Base-by-base conservation (phyloP, 2,329 filamentous ascomycete species). In the Aspergillus pseudonomiae region DNA sequence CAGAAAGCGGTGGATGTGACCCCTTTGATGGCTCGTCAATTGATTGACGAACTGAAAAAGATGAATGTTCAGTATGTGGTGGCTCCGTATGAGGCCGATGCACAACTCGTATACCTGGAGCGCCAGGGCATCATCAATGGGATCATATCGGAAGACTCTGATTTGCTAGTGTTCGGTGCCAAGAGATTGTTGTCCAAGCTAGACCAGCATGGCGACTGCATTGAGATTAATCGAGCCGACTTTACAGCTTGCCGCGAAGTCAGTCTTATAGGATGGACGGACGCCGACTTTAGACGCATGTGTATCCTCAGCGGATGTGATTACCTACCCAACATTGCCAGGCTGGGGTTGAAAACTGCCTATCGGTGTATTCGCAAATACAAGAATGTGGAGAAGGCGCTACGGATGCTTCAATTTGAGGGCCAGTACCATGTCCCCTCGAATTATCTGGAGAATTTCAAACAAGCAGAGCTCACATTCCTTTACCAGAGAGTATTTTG, bases 1-100 rank as follows among this genome's bases (percentile, higher is more conserved):
- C 94, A 98, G 75, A 99, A 98, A 77, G 91, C 94, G 53, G 91
- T 98, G 64, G 95, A 99, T 77, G 89, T 99, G 43, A 98, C 95
- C 1, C 94, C 96, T 2, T 89, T 95, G 72, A 99, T 99, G 96
- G 95, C 95, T 9, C 88, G 92, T 7, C 86, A 91, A 68, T 81
- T 98, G 59, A 99, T 99, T 63, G 93, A 97, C 69, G 92, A 96
- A 76, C 84, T 98, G 71, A 97, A 96, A 80, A 87, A 88, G 72
- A 82, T 89, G 72, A 85, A 88, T 45, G 85, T 99, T 19, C 86
- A 92, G 62, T 98, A 97, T 75, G 85, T 99, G 61, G 96, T 99
- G 21, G 95, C 95, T 0, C 95, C 95, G 0, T 99, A 97, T 79
- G 95, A 99, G 82, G 95, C 95, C 54, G 95, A 99, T 78, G 90